Evolutionary conservation across 75 land plant species (phyloP).

Genomic region (Isoetes taiwanensis): DNA sequence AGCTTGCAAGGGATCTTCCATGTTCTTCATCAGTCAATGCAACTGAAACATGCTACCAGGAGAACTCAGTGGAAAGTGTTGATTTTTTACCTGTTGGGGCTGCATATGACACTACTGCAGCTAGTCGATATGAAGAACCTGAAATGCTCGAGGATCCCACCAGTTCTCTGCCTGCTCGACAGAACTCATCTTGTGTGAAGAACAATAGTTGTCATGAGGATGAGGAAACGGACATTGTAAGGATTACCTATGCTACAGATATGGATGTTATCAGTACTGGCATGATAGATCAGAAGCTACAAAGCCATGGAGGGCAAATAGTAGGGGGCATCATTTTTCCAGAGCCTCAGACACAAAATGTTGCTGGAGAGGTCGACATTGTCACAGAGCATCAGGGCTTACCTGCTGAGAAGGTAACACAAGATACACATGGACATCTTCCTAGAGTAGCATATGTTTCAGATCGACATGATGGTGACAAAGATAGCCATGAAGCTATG

Average conservation of each 20-base stretch:
- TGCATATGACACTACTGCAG: conserved; percentile 41
- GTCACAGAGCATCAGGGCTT: conserved; percentile 50
- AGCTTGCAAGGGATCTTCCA: conserved; percentile 41
- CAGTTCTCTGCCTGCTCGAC: conserved; percentile 57
- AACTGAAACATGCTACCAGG: conserved; percentile 69
- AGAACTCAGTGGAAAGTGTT: conserved; percentile 95
- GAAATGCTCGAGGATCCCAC: conserved; percentile 31
- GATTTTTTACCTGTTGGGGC: conserved; percentile 73
- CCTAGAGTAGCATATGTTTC: too few species aligned
- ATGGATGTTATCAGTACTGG: conserved; percentile 70
- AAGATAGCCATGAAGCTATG: conserved; percentile 56
- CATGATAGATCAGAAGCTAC: conserved; percentile 38
- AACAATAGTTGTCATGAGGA: conserved; percentile 36
- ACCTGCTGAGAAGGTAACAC: conserved; percentile 64
- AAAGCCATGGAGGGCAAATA: conserved; percentile 89
- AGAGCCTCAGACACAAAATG: conserved; percentile 47
- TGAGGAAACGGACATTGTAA: conserved; percentile 36
- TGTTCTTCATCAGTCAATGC: conserved; percentile 90
- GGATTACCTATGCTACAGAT: conserved; percentile 23
- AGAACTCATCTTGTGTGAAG: conserved; percentile 51
- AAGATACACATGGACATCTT: conserved; percentile 40
- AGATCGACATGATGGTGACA: conserved; percentile 37
- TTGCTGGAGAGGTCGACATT: conserved; percentile 71
- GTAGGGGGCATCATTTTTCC: conserved; percentile 41
- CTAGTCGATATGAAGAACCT: conserved; percentile 29